These are phyloP conservation scores for Saccharomycopsis hybrid DNA, from an alignment of 1,139 yeast species.

Conservation along the genomic window DNA sequence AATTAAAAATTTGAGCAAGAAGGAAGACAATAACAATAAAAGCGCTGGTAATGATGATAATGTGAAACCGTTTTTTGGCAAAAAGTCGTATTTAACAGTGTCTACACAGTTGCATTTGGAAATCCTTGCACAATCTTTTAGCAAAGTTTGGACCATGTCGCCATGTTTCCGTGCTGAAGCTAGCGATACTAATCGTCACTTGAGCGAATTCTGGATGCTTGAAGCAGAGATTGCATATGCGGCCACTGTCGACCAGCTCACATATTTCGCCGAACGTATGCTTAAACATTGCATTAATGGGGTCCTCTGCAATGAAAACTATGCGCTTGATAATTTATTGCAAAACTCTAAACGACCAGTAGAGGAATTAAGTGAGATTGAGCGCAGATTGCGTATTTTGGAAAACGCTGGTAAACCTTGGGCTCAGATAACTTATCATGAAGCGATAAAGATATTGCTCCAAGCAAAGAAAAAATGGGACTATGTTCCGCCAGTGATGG, in stretches of 20 bases:
- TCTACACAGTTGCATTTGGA: slow-evolving; percentile 91
- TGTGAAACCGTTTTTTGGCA: slow-evolving; percentile 50
- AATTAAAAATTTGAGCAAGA: background rate
- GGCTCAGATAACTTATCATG: slow-evolving; percentile 67
- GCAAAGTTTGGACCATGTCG: slow-evolving; percentile 80
- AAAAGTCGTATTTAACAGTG: slow-evolving; percentile 69
- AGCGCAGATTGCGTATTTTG: slow-evolving; percentile 32
- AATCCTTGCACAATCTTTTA: slow-evolving; percentile 64
- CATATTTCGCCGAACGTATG: slow-evolving; percentile 64
- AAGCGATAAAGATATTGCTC: slow-evolving; percentile 59
- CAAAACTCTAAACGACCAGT: slow-evolving; percentile 33
- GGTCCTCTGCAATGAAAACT: slow-evolving; percentile 31
- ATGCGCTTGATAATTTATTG: slow-evolving; percentile 39
- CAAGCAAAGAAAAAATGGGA: slow-evolving; percentile 26
- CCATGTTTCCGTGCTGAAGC: slow-evolving; percentile 95
- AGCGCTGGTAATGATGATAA: slow-evolving; percentile 22
- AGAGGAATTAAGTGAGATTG: slow-evolving; percentile 26
- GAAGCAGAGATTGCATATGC: slow-evolving; percentile 85
- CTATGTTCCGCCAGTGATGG: slow-evolving; percentile 47
- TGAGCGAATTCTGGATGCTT: slow-evolving; percentile 96
- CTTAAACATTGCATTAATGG: slow-evolving; percentile 45
- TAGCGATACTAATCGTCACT: slow-evolving; percentile 84
- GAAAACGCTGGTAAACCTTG: slow-evolving; percentile 35
- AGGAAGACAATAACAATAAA: background rate
- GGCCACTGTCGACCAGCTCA: slow-evolving; percentile 50